A percentile compares a stretch with the other conserved stretches of the same genome.
phyloP scores from a whole-genome alignment of 805 yeast genomes.

The Yamadazyma laniorum region DNA sequence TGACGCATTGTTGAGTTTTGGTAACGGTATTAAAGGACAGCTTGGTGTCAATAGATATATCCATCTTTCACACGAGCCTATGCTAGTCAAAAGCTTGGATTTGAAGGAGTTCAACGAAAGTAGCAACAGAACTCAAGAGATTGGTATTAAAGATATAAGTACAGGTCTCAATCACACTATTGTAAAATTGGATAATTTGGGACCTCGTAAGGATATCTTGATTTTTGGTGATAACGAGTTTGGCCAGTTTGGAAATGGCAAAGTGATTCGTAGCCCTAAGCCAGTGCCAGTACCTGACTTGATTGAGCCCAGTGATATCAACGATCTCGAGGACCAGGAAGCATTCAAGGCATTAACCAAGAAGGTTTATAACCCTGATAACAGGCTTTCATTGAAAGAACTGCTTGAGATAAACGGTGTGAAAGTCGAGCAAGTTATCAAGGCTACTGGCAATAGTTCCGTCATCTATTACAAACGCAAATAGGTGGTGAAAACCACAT shows the following conservation, averaged over 20 bases:
- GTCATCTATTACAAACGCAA: conserved; percentile 57
- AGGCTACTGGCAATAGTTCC: conserved; percentile 60
- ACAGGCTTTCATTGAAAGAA: conserved; percentile 45
- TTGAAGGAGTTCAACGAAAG: conserved; percentile 57
- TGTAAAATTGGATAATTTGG: conserved; percentile 52
- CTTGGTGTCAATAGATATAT: conserved; percentile 74
- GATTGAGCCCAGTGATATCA: conserved; percentile 50
- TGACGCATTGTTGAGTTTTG: conserved; percentile 58
- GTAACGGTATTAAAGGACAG: conserved; percentile 84
- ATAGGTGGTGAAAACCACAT: conserved; percentile 2
- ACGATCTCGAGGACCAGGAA: conserved; percentile 8
- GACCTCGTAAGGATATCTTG: conserved; percentile 52
- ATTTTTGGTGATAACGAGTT: conserved; percentile 82
- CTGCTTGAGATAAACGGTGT: conserved; percentile 21
- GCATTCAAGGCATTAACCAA: conserved; percentile 25
- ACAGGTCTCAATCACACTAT: conserved; percentile 67
- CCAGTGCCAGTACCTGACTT: conserved; percentile 57
- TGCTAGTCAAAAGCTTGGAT: conserved; percentile 50
- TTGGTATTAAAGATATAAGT: conserved; percentile 51
- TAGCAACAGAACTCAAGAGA: conserved; percentile 36
- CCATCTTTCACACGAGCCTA: conserved; percentile 72
- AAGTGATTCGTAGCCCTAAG: conserved; percentile 53
- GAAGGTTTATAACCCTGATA: conserved; percentile 31
- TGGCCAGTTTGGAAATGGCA: conserved; percentile 87
- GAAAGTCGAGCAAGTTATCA: conserved; percentile 51